Evolutionary conservation across 768 basidiomycete genomes (phyloP), one percentile per base, ranked within the genome.

Genomic region (Agaricus sinodeliciosus): DNA sequence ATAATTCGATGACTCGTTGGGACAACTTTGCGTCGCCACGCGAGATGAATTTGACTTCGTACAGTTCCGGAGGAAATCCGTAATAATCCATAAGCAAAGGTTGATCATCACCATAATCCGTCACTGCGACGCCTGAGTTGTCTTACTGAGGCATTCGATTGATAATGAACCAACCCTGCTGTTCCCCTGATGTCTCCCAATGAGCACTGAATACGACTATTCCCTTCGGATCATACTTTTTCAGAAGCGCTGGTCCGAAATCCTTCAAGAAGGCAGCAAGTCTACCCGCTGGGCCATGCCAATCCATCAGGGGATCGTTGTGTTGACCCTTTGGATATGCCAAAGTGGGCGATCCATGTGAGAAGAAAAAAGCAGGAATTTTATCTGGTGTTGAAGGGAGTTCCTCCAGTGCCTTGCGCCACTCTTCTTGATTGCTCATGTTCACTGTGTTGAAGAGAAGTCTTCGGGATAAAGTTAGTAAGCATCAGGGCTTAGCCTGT

Each of bases 161-260:
- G 25, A 37, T 35, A 45, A 12, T n/a, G 40, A 22, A 57, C 73
- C 35, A 56, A 81, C 85, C 84, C 42, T 82, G 69, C 27, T 79
- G 75, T 62, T 82, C 79, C 2, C 69, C 73, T 9, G 52, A 48
- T 1, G 85, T 84, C 62, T 91, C 88, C 86, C 86, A 90, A 60
- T 90, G 89, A 9, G 89, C 88, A 57, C 84, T 87, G 69, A 90
- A 88, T 1, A 90, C 86, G 4, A 90, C 78, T 48, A 89, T 84
- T n/a, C 78, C 87, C 61, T 81, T 84, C 2, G 87, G 87, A 43
- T 80, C 72, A 66, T 91, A 91, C 64, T 88, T 90, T 51, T 77
- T 61, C 39, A 88, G 59, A 26, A 89, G 62, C 0, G 70, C 71
- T 1, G 81, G 80, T 0, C 87, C 87, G 66, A 90, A 87, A 52